Conservation (phyloP, 1,139 yeast species). For the Chernovozyma aurita region DNA sequence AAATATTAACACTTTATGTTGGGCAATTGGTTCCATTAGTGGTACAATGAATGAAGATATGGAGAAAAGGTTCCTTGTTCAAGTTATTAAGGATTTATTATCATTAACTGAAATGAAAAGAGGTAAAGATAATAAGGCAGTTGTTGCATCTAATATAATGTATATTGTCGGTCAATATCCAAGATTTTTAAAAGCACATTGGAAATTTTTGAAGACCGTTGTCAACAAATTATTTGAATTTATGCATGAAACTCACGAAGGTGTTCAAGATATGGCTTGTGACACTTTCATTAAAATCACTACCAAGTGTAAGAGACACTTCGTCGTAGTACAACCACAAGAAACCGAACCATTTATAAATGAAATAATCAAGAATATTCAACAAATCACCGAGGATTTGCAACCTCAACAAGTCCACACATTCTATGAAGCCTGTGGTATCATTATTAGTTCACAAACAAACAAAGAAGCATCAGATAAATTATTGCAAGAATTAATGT, state of each 20-base stretch:
- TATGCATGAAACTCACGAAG: slow-evolving; percentile 99
- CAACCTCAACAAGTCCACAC: slow-evolving; percentile 98
- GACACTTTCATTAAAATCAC: slow-evolving; percentile 96
- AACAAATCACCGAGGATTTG: slow-evolving; percentile 82
- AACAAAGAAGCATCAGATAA: slow-evolving; percentile 62
- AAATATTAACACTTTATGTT: slow-evolving; percentile 91
- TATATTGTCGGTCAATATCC: slow-evolving; percentile 99
- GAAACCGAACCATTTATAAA: slow-evolving; percentile 92
- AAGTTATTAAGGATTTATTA: slow-evolving; percentile 86
- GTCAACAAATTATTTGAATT: slow-evolving; percentile 93
- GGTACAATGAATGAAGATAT: slow-evolving; percentile 99
- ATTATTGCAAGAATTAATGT: slow-evolving; percentile 76
- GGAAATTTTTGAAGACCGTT: slow-evolving; percentile 95
- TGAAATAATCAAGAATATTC: slow-evolving; percentile 80
- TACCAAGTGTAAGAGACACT: slow-evolving; percentile 90
- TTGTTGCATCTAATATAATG: slow-evolving; percentile 98
- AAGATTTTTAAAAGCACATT: slow-evolving; percentile 92
- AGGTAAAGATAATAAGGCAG: slow-evolving; percentile 97
- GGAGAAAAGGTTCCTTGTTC: slow-evolving; percentile 89
- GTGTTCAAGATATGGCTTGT: slow-evolving; percentile 99
- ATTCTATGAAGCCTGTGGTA: slow-evolving; percentile 96
- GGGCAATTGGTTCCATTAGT: slow-evolving; percentile 99
- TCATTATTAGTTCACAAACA: slow-evolving; percentile 80
- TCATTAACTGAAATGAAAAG: slow-evolving; percentile 93
- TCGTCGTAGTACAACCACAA: slow-evolving; percentile 80